phyloP scores from a whole-genome alignment of 306 rosid species.

The Lathyrus oleraceus region DNA sequence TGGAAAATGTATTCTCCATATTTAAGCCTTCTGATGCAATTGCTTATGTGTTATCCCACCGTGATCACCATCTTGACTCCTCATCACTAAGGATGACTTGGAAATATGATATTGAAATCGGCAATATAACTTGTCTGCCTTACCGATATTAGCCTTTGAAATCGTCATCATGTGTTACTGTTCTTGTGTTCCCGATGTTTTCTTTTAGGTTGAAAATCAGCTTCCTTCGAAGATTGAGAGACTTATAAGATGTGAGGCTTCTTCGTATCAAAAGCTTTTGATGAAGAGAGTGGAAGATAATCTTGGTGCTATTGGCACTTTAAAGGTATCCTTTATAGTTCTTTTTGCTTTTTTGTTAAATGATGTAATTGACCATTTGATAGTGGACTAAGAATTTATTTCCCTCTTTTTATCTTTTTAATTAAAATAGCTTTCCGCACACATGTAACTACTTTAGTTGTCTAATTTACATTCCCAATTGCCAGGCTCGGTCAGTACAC shows the following conservation, averaged over 20 bases:
- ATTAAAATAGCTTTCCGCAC: slow-evolving; percentile 13
- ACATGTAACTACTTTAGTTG: slow-evolving; percentile 22
- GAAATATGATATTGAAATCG: slow-evolving; percentile 20
- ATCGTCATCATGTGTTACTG: slow-evolving; percentile 19
- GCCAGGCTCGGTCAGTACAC: slow-evolving; percentile 91
- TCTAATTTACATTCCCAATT: slow-evolving; percentile 39
- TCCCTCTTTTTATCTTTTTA: neutral
- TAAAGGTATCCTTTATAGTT: slow-evolving; percentile 56
- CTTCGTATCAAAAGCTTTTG: slow-evolving; percentile 96
- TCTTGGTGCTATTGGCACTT: slow-evolving; percentile 84
- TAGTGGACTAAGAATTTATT: neutral
- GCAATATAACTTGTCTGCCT: neutral
- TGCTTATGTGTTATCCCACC: slow-evolving; percentile 2
- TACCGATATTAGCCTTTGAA: slow-evolving; percentile 26
- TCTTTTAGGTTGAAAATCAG: slow-evolving; percentile 81
- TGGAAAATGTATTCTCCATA: slow-evolving; percentile 8
- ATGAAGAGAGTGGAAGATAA: slow-evolving; percentile 99
- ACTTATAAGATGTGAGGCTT: slow-evolving; percentile 95
- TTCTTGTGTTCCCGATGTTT: slow-evolving; percentile 35
- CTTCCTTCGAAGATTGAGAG: slow-evolving; percentile 98
- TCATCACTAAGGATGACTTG: slow-evolving; percentile 21
- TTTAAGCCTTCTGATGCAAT: slow-evolving; percentile 16
- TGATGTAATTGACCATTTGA: slow-evolving; percentile 25
- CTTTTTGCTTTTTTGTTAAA: slow-evolving; percentile 16
- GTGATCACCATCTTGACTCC: neutral